Conservation (phyloP, 179 eudicot genomes). For the Beta lomatogona region DNA sequence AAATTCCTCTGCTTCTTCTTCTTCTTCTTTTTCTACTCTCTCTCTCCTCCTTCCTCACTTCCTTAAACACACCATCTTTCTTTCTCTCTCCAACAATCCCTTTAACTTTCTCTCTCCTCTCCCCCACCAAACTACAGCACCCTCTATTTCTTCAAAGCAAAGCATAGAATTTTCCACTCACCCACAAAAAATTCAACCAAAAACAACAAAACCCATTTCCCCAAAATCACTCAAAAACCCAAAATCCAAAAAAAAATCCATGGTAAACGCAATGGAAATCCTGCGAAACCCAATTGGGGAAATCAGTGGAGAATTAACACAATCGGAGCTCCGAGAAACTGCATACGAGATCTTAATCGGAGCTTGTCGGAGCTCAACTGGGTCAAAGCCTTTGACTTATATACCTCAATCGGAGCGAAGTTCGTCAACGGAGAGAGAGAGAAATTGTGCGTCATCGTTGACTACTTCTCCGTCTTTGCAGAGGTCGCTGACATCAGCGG, state of each 20-base stretch:
- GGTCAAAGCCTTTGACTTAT: slow-evolving; percentile 65
- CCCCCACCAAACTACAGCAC: not conserved
- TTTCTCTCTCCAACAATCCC: slow-evolving; percentile 5
- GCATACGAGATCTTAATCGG: slow-evolving; percentile 83
- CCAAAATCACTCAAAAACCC: not conserved
- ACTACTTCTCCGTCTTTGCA: slow-evolving; percentile 45
- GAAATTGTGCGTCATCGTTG: slow-evolving; percentile 29
- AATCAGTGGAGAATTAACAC: slow-evolving; percentile 41
- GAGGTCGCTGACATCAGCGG: slow-evolving; percentile 55
- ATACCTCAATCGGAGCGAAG: slow-evolving; percentile 48
- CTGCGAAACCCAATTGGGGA: slow-evolving; percentile 54
- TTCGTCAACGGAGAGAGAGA: slow-evolving; percentile 8
- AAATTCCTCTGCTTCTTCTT: not conserved
- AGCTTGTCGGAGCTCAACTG: slow-evolving; percentile 69
- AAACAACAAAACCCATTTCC: not conserved
- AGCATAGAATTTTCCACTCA: slow-evolving; percentile 41
- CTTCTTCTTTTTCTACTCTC: not conserved
- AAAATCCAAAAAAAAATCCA: not conserved
- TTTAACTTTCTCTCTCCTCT: not conserved
- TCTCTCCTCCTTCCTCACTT: slow-evolving; percentile 4
- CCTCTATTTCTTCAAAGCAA: slow-evolving; percentile 41
- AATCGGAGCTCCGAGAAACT: slow-evolving; percentile 80
- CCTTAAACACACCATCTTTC: not conserved
- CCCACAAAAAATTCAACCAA: not conserved
- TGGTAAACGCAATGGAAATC: slow-evolving; percentile 28